These are phyloP conservation scores for Vickermania ingenoplastis DNA, from an alignment of 208 protist species.

Conservation along the genomic window DNA sequence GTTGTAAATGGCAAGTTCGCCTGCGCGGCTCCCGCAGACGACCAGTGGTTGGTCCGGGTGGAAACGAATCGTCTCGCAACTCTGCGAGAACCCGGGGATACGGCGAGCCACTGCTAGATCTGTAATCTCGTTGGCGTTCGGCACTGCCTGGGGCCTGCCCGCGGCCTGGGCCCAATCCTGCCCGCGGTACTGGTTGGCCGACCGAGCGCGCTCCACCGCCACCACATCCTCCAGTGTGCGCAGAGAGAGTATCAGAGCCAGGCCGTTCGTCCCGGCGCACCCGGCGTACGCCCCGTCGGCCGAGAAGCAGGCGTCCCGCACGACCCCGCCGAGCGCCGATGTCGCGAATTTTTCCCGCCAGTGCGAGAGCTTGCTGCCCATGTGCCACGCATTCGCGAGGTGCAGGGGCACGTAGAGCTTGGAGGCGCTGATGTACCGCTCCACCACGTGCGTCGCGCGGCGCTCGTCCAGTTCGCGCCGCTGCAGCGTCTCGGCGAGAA, in stretches of 20 bases:
- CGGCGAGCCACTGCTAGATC: constrained; percentile 60
- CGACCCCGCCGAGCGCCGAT: constrained; percentile 50
- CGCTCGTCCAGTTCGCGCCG: constrained; percentile 25
- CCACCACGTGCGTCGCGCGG: constrained; percentile 41
- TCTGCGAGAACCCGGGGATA: constrained; percentile 56
- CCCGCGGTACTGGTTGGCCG: constrained; percentile 35
- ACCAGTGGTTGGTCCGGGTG: constrained; percentile 54
- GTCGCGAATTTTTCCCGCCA: constrained; percentile 65
- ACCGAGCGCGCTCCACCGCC: constrained; percentile 47
- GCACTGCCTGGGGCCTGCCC: background rate
- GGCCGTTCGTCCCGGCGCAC: constrained; percentile 55
- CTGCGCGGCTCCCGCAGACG: constrained; percentile 55
- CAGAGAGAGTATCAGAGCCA: constrained; percentile 55
- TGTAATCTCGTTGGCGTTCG: constrained; percentile 78
- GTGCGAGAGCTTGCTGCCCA: constrained; percentile 36
- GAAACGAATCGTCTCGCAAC: constrained; percentile 70
- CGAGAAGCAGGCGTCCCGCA: constrained; percentile 59
- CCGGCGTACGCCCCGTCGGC: constrained; percentile 55
- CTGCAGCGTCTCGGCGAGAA: constrained; percentile 33
- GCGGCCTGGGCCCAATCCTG: constrained; percentile 23
- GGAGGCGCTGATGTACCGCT: constrained; percentile 60
- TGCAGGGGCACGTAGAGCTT: constrained; percentile 64
- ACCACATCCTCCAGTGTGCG: constrained; percentile 64
- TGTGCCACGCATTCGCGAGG: constrained; percentile 33
- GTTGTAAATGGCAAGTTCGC: constrained; percentile 57